phyloP scores from a whole-genome alignment of 139 green algal species.

The Chlamydomonas asymmetrica region DNA sequence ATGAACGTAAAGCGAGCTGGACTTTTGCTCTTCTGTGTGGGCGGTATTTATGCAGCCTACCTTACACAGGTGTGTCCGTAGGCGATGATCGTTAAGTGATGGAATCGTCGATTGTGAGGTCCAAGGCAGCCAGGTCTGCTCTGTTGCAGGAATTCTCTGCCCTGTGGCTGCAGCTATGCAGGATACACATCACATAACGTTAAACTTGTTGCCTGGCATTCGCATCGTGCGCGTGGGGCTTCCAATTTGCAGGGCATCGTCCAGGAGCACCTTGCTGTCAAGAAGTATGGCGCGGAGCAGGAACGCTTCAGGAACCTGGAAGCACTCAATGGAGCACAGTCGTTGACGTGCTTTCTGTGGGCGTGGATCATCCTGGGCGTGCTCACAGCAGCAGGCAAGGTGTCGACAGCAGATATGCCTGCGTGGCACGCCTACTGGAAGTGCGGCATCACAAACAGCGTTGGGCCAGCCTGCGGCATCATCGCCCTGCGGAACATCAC shows the following conservation, averaged over 20 bases:
- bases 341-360: conserved; percentile 85
- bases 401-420: conserved; percentile 1
- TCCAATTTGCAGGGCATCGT: conserved; percentile 55
- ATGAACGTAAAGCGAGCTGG: conserved; percentile 11
- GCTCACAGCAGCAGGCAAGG: neutral
- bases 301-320: conserved; percentile 85
- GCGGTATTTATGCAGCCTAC: conserved; percentile 92
- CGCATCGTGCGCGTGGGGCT: too few relatives aligned
- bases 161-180: neutral
- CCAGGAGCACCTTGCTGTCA: conserved; percentile 84
- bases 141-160: neutral
- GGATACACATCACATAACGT: neutral
- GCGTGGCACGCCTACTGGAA: conserved; percentile 77
- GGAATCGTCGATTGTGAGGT: too few relatives aligned
- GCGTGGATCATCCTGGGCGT: conserved; percentile 61
- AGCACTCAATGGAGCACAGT: conserved; percentile 86
- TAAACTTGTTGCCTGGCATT: neutral
- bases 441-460: conserved; percentile 80
- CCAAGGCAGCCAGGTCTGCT: neutral
- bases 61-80: too few relatives aligned
- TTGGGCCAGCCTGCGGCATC: conserved; percentile 89
- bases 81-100: too few relatives aligned
- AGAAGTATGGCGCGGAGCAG: conserved; percentile 70
- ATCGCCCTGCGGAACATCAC: conserved; percentile 94
- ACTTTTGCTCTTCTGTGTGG: conserved; percentile 67